Conservation (phyloP, 495 filamentous ascomycete species). For the Copromyces sp. region DNA sequence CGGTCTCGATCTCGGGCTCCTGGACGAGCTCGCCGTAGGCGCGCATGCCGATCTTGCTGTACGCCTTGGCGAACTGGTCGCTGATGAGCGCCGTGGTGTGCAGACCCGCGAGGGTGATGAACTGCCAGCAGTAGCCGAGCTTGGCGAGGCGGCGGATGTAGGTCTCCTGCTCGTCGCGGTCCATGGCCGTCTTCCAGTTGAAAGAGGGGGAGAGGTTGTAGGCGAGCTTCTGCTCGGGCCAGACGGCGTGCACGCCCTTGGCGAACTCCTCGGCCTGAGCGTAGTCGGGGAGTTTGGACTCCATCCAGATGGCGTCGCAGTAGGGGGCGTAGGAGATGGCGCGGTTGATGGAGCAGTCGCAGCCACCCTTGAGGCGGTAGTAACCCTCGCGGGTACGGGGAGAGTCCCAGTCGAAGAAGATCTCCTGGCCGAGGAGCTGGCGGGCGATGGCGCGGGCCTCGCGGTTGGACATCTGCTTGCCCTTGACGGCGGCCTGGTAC, state of each 20-base stretch:
- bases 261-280: constrained; percentile 90
- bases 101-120: constrained; percentile 97
- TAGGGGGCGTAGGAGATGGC: constrained; percentile 90
- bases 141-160: constrained; percentile 83
- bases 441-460: constrained; percentile 80
- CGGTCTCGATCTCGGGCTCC: constrained; percentile 87
- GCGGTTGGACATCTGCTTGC: constrained; percentile 61
- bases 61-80: constrained; percentile 79
- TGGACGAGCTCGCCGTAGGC: constrained; percentile 95
- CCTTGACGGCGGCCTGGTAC: constrained; percentile 57
- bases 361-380: constrained; percentile 86
- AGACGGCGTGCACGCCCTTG: constrained; percentile 83
- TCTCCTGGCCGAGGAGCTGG: constrained; percentile 66
- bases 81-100: constrained; percentile 90
- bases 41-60: constrained; percentile 74
- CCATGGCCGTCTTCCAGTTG: constrained; percentile 99
- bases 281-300: constrained; percentile 91
- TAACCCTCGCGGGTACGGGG: constrained; percentile 87
- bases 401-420: constrained; percentile 89
- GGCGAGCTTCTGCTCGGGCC: constrained; percentile 92
- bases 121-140: constrained; percentile 98
- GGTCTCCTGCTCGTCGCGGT: constrained; percentile 84
- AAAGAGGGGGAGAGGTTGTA: constrained; percentile 98
- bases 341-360: constrained; percentile 83
- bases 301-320: constrained; percentile 97